Evolutionary conservation across 2,329 filamentous ascomycete species (phyloP), one percentile per base, ranked within the genome.

Genomic region (Aspergillus fumigatus): DNA sequence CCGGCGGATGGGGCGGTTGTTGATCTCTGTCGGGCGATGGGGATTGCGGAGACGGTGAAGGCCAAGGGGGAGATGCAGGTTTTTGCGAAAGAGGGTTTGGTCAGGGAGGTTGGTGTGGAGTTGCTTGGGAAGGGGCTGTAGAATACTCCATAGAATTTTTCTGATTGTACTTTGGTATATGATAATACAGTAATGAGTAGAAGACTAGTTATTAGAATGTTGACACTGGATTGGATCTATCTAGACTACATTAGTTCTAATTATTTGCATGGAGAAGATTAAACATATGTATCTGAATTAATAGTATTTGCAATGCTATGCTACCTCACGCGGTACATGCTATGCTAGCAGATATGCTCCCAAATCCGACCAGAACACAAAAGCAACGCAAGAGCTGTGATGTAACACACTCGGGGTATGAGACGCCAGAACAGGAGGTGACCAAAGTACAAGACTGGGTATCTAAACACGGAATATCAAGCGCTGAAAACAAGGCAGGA

Each of bases 21-120:
- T 10, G 91, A 96, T 70, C 74, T 96, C n/a, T 81, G 92, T 62
- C 83, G 84, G 55, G 87, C 86, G 0, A 83, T 97, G 80, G 91
- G 92, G 69, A 89, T 91, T 0, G 79, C 81, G 32, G 83, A 83
- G 3, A 86, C 83, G 0, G 79, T 96, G 1, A 56, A 79, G 38
- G 76, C 68, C 1, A 90, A 75, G 60, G 56, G 55, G 19, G 59
- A 88, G 73, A 79, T 80, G 58, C 77, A 79, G 53, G 65, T 70
- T 1, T 87, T 89, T 61, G 79, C 82, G 1, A 75, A 80, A 7
- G 82, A 88, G 70, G 75, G 78, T 52, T 70, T 90, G 48, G 69
- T 91, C 17, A 73, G 75, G 48, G 79, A 81, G 61, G 71, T 82
- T 53, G 76, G 75, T 1, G 66, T 3, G 2, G 53, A 60, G 25